Base-by-base conservation (phyloP, 2,329 filamentous ascomycete species). In the Talaromyces funiculosus region DNA sequence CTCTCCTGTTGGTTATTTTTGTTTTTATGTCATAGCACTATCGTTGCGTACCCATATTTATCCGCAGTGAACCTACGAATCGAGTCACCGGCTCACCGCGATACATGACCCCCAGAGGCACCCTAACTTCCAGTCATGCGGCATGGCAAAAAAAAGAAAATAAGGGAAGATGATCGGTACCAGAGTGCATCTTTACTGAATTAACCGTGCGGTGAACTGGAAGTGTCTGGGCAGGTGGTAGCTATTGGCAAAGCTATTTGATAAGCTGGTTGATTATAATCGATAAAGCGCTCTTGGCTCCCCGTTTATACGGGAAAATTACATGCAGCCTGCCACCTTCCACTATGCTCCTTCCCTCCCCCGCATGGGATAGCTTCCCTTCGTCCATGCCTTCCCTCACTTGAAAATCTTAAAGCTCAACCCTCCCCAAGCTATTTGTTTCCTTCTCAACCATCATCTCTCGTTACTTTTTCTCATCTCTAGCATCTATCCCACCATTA, bases 1-100 rank as follows among this genome's bases (percentile, higher is more conserved):
- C 3, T 26, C 51, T 26, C 2, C 26, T 18, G 20, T 35, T 35
- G 38, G 33, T 38, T 54, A 38, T 54, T 26, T 29, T 40, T 40
- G n/a, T 14, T 33, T 38, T 54, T 26, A 54, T 38, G 33, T 37
- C 20, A 40, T 47, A 40, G 22, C 51, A 54, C 38, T 16, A 26
- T n/a, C 35, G 14, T 40, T 35, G 14, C 57, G 18, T 59, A 40
- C 35, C 57, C 45, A 40, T 38, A 47, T 59, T 35, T 42, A 51
- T 38, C 33, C 26, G 57, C 43, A n/a, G 22, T 16, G 57, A n/a
- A 53, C 57, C 57, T 45, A 59, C 57, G 57, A 51, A 53, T 59
- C 37, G 33, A 53, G 57, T 59, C 57, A 59, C 57, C 57, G 57
- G 57, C 57, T 51, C 57, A 57, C 55, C 55, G 55, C 22, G 55